phyloP scores from a whole-genome alignment of 2,329 filamentous ascomycete genomes.

The Daldinia sp. region DNA sequence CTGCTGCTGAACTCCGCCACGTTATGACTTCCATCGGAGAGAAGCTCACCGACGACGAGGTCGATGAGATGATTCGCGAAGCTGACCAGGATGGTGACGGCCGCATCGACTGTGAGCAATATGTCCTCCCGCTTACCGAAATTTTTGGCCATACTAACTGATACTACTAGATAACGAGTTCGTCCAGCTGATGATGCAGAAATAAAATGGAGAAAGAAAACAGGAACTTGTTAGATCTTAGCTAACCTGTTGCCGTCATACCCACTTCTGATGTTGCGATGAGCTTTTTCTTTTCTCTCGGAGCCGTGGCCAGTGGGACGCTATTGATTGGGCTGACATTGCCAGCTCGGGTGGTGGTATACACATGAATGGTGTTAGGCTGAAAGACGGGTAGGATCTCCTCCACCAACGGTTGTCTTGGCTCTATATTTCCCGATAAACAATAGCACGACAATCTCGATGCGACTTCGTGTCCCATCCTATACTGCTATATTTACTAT shows the following conservation, averaged over 20 bases:
- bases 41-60: slow-evolving; percentile 89
- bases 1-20: slow-evolving; percentile 84
- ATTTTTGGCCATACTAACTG: slow-evolving; percentile 38
- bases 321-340: slow-evolving; percentile 25
- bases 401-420: slow-evolving; percentile 32
- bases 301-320: slow-evolving; percentile 24
- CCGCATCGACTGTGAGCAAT: slow-evolving; percentile 81
- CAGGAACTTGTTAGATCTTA: slow-evolving; percentile 29
- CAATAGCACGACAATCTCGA: slow-evolving; percentile 11
- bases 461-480: slow-evolving; percentile 8
- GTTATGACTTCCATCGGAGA: slow-evolving; percentile 94
- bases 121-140: slow-evolving; percentile 24
- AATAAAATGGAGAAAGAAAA: slow-evolving; percentile 61
- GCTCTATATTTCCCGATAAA: slow-evolving; percentile 30
- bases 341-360: slow-evolving; percentile 26
- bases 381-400: slow-evolving; percentile 34
- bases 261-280: slow-evolving; percentile 40
- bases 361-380: slow-evolving; percentile 37
- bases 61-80: slow-evolving; percentile 93
- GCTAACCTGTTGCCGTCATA: slow-evolving; percentile 40
- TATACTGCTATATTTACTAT: slow-evolving; percentile 1
- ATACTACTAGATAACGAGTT: slow-evolving; percentile 79
- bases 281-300: slow-evolving; percentile 37
- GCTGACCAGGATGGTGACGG: slow-evolving; percentile 90
- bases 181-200: slow-evolving; percentile 96